These are phyloP conservation scores for Debaryomyces psychrophilus DNA, from an alignment of 1,139 yeast species.

Conservation along the genomic window DNA sequence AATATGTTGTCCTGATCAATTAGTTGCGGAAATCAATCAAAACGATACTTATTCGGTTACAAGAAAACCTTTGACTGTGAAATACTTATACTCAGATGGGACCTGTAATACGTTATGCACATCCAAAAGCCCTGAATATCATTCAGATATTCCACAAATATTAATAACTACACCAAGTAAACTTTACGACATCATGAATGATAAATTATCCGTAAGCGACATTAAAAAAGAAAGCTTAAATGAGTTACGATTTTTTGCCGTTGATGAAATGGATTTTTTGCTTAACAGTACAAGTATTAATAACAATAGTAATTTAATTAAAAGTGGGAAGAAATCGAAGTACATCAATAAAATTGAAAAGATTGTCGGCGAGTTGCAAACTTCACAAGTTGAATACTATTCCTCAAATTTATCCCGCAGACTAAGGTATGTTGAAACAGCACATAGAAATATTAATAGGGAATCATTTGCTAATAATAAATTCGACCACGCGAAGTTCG, in stretches of 20 bases:
- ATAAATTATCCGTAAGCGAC: slow-evolving; percentile 1
- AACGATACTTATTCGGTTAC: slow-evolving; percentile 17
- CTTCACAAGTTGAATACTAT: slow-evolving; percentile 16
- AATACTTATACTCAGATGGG: slow-evolving; percentile 16
- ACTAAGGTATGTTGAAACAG: slow-evolving; percentile 12
- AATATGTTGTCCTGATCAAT: slow-evolving; percentile 29
- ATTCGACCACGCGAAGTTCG: slow-evolving; percentile 16
- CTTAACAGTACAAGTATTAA: slow-evolving; percentile 19
- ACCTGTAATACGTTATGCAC: slow-evolving; percentile 2
- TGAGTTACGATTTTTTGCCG: slow-evolving; percentile 23
- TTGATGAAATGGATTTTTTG: slow-evolving; percentile 29
- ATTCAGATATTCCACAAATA: slow-evolving; percentile 24
- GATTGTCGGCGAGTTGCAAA: slow-evolving; percentile 19
- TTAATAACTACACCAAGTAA: slow-evolving; percentile 25
- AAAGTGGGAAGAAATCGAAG: slow-evolving; percentile 13
- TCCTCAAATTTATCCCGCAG: slow-evolving; percentile 9
- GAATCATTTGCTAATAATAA: slow-evolving; percentile 4
- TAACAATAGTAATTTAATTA: slow-evolving; percentile 11
- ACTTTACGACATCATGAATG: slow-evolving; percentile 14
- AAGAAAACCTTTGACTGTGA: slow-evolving; percentile 27
- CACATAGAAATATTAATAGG: slow-evolving; percentile 9
- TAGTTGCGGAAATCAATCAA: slow-evolving; percentile 13
- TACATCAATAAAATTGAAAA: slow-evolving; percentile 18
- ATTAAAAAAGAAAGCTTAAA: slow-evolving; percentile 12
- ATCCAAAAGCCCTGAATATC: slow-evolving; percentile 7